A percentile compares a stretch with the other conserved stretches of the same genome.
phyloP scores from a whole-genome alignment of 331 rosid species.

The Malus hybrid region DNA sequence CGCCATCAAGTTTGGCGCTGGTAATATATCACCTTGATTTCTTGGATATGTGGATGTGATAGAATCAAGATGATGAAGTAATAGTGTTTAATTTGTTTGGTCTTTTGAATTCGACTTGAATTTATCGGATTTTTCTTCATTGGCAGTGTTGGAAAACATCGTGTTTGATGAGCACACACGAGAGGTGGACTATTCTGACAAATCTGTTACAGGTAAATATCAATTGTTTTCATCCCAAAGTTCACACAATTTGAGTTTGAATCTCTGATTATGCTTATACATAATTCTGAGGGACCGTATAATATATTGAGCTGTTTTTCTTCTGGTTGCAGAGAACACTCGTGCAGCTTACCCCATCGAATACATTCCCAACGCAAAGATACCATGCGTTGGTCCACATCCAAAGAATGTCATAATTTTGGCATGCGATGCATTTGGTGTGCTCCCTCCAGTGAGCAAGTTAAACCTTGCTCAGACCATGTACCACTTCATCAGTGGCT shows the following conservation, averaged over 20 bases:
- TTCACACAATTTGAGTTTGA: background rate
- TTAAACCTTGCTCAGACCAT: constrained; percentile 85
- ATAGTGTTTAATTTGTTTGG: background rate
- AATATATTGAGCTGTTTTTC: background rate
- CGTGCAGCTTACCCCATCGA: constrained; percentile 93
- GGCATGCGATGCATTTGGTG: constrained; percentile 97
- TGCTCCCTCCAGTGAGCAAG: constrained; percentile 96
- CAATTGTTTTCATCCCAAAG: background rate
- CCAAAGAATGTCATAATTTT: constrained; percentile 87
- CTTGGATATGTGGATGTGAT: background rate
- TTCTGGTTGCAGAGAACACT: constrained; percentile 66
- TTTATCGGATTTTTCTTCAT: background rate
- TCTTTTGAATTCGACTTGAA: background rate
- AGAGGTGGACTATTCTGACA: constrained; percentile 74
- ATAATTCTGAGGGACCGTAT: background rate
- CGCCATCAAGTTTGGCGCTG: constrained; percentile 93
- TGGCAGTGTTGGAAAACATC: constrained; percentile 74
- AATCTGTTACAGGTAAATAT: constrained; percentile 76
- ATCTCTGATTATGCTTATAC: background rate
- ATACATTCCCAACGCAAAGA: constrained; percentile 80
- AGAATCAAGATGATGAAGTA: background rate
- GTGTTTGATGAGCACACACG: constrained; percentile 88
- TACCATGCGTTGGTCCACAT: constrained; percentile 96
- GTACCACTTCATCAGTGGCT: constrained; percentile 99
- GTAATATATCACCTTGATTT: constrained; percentile 26